Evolutionary conservation across 768 basidiomycete genomes (phyloP).

Genomic region (Amanita phalloides): DNA sequence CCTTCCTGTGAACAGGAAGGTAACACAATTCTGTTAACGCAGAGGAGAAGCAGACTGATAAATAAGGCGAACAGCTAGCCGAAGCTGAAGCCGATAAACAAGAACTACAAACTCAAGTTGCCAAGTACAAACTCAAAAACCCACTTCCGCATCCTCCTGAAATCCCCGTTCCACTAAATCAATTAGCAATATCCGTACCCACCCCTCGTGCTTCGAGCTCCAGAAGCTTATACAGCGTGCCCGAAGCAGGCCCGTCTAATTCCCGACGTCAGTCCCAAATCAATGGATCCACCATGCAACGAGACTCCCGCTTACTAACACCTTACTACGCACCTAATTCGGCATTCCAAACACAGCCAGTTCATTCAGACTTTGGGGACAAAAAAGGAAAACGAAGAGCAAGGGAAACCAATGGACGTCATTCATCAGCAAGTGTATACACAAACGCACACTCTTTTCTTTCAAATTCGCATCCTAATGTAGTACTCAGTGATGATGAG

Average conservation of each 20-base stretch:
- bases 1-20: slow-evolving; percentile 1
- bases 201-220: background rate
- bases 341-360: background rate
- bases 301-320: background rate
- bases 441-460: background rate
- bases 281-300: background rate
- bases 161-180: slow-evolving; percentile 1
- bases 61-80: background rate
- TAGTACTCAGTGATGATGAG: slow-evolving; percentile 1
- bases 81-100: background rate
- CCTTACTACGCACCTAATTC: slow-evolving; percentile 1
- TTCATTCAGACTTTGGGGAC: background rate
- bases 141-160: slow-evolving; percentile 6
- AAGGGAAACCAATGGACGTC: background rate
- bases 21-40: background rate
- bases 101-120: background rate
- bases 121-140: slow-evolving; percentile 5
- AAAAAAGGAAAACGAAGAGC: slow-evolving; percentile 3
- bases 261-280: slow-evolving; percentile 1
- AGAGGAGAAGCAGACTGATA: background rate
- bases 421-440: slow-evolving; percentile 4
- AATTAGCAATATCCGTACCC: background rate
- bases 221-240: background rate
- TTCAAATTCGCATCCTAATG: background rate
- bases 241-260: slow-evolving; percentile 1